Evolutionary conservation across 306 rosid genomes (phyloP), one percentile per base, ranked within the genome.

Genomic region (Quillaja saponaria): DNA sequence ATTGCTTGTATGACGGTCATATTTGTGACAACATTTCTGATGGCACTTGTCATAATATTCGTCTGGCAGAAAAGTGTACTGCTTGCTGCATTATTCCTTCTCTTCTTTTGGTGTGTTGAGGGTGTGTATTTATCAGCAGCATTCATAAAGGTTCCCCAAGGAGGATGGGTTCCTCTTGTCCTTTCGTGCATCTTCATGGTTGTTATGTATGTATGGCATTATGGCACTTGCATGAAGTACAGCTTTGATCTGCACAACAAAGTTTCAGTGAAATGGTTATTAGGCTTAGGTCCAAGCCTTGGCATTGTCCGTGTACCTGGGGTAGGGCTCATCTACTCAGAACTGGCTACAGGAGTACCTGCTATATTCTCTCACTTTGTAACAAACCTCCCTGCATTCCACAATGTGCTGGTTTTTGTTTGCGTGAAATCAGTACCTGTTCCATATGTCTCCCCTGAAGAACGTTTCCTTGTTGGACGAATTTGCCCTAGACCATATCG

Each of bases 301-400:
- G 96, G 96, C 55, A 86, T 89, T 53, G 96, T 89, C 60, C 90
- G 96, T 6, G 96, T 89, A 45, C 96, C 96, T 5, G 96, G 96
- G 18, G 80, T 89, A 45, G 96, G 96, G 61, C 95, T 89, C 71
- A 86, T 89, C 57, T 86, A 89, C 78, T 80, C 96, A 0, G 96
- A 89, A 78, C 71, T 89, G 66, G 90, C 96, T 10, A 76, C 95
- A 1, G 96, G 96, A 60, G 82, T 89, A 38, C 96, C 96, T 8
- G 76, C 95, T 38, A 89, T 89, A 84, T 89, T 89, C 67, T 86
- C 96, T 55, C 96, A 89, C 81, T 89, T 89, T 51, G 95, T 89
- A 11, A 89, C 96, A 46, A 89, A 89, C 67, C 95, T 89, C 58
- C 96, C 96, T 31, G 96, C 96, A 3, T 89, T 89, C 75, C 96